phyloP scores from a whole-genome alignment of 129 eudicot genomes.

The Scalesia atractyloides region DNA sequence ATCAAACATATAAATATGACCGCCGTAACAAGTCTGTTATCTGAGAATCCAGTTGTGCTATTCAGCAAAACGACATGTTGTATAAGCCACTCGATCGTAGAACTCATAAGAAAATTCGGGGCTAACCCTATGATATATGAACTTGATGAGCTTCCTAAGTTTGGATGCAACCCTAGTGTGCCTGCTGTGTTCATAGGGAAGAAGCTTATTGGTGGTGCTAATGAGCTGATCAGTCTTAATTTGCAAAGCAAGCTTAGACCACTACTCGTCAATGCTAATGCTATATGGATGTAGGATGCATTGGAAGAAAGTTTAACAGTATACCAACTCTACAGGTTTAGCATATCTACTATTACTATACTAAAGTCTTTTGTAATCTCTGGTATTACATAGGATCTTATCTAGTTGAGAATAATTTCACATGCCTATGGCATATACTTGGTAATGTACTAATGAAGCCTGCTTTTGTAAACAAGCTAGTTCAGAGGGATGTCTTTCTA shows the following conservation, averaged over 20 bases:
- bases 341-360: conserved; percentile 2
- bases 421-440: conserved; percentile 8
- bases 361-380: conserved; percentile 3
- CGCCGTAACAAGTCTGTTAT: conserved; percentile 31
- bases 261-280: conserved; percentile 47
- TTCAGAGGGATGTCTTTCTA: background rate
- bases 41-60: conserved; percentile 48
- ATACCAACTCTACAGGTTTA: background rate
- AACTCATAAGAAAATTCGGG: conserved; percentile 47
- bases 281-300: conserved; percentile 45
- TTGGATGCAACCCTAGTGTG: conserved; percentile 48
- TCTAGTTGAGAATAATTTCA: conserved; percentile 2
- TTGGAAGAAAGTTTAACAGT: background rate
- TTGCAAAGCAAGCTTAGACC: conserved; percentile 51
- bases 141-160: conserved; percentile 47
- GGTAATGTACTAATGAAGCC: background rate
- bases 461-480: conserved; percentile 16
- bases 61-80: conserved; percentile 54
- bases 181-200: conserved; percentile 52
- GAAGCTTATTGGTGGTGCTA: conserved; percentile 48
- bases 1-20: conserved; percentile 30
- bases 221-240: conserved; percentile 46
- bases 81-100: conserved; percentile 47
- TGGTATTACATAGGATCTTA: background rate
- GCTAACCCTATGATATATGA: conserved; percentile 48